A percentile compares a stretch with the other conserved stretches of the same genome.
These are phyloP conservation scores for Ogataea populi-albae DNA, from an alignment of 805 yeast species.

Conservation along the genomic window DNA sequence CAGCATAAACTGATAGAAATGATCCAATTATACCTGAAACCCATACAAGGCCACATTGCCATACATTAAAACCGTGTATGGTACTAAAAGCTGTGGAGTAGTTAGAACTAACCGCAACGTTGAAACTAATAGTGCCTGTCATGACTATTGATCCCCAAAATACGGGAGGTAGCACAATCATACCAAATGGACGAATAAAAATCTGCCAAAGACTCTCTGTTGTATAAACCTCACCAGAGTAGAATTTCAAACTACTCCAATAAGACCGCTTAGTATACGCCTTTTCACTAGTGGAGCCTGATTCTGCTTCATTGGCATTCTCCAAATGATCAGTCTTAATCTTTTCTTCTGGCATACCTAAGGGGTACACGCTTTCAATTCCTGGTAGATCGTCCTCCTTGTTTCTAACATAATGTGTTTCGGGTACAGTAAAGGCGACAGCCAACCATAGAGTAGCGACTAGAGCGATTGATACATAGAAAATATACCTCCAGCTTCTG, in stretches of 20 bases:
- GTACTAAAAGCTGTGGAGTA: slow-evolving; percentile 5
- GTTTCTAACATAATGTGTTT: slow-evolving; percentile 44
- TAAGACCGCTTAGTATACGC: slow-evolving; percentile 1
- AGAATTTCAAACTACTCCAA: slow-evolving; percentile 3
- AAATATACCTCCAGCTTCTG: slow-evolving; percentile 51
- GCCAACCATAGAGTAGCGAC: slow-evolving; percentile 38
- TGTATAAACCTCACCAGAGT: slow-evolving; percentile 7
- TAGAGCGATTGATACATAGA: slow-evolving; percentile 45
- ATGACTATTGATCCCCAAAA: slow-evolving; percentile 8
- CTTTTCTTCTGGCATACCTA: slow-evolving; percentile 8
- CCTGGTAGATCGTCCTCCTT: slow-evolving; percentile 7
- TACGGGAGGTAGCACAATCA: slow-evolving; percentile 10
- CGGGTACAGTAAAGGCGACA: slow-evolving; percentile 48
- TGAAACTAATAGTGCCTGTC: slow-evolving; percentile 11
- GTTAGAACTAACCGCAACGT: slow-evolving; percentile 8
- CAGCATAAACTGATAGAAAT: slow-evolving; percentile 8
- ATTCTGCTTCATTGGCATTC: slow-evolving; percentile 2
- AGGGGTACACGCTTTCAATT: slow-evolving; percentile 7
- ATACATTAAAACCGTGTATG: slow-evolving; percentile 5
- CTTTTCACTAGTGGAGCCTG: background rate
- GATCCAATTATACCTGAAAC: slow-evolving; percentile 9
- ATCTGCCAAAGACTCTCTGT: slow-evolving; percentile 7
- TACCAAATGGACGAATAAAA: slow-evolving; percentile 10
- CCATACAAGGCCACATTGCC: slow-evolving; percentile 9
- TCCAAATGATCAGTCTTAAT: slow-evolving; percentile 4